Evolutionary conservation across 306 rosid genomes (phyloP).

Genomic region (Dicorynia guianensis): DNA sequence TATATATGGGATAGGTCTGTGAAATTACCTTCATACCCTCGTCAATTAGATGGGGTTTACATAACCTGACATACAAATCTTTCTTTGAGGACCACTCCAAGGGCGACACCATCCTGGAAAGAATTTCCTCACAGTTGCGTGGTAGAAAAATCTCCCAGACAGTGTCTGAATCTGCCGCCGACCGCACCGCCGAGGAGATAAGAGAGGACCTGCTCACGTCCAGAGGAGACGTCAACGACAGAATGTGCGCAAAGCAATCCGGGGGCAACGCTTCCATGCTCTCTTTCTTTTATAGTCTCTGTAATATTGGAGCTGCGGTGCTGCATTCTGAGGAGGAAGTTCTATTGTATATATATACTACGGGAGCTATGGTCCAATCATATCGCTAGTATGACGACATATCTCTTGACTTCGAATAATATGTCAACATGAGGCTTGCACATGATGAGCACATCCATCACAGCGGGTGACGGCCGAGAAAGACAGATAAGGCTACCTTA

Average conservation of each 20-base stretch:
- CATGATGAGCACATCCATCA: constrained; percentile 59
- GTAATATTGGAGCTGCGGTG: constrained; percentile 16
- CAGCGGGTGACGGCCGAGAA: no score
- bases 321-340: neutral
- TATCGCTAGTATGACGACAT: constrained; percentile 63
- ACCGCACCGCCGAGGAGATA: constrained; percentile 37
- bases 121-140: constrained; percentile 37
- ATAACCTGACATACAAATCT: constrained; percentile 53
- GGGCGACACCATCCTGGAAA: constrained; percentile 55
- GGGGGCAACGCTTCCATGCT: constrained; percentile 51
- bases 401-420: neutral
- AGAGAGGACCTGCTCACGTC: constrained; percentile 53
- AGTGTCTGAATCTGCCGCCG: constrained; percentile 54
- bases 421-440: constrained; percentile 50
- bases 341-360: neutral
- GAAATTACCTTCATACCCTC: constrained; percentile 52
- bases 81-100: constrained; percentile 51
- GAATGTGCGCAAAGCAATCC: constrained; percentile 64
- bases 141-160: constrained; percentile 67
- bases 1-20: no score
- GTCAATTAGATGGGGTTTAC: constrained; percentile 60
- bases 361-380: constrained; percentile 16
- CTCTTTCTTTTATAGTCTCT: neutral
- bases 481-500: no score
- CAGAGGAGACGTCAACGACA: constrained; percentile 57